These are phyloP conservation scores for Vanrija sp. DNA, from an alignment of 1,284 basidiomycete genomes.

Conservation along the genomic window DNA sequence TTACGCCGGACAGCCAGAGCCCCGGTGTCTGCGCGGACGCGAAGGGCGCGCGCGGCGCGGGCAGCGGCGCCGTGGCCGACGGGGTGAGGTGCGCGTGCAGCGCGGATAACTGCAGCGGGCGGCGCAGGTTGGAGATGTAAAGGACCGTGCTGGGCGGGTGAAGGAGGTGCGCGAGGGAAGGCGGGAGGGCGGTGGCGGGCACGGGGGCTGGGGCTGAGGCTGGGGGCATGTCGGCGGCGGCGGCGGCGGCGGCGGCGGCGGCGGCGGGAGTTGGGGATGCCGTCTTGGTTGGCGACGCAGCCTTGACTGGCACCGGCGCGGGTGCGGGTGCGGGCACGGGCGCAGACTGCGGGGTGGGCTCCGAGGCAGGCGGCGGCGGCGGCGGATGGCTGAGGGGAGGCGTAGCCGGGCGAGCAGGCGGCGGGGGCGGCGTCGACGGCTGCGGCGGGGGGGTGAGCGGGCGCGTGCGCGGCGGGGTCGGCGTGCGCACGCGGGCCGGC, in stretches of 20 bases:
- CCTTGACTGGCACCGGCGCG: background rate
- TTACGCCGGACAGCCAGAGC: constrained; percentile 44
- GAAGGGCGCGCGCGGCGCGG: constrained; percentile 27
- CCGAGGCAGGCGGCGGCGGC: background rate
- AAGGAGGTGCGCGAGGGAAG: constrained; percentile 31
- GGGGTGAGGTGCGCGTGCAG: constrained; percentile 3
- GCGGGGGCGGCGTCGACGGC: background rate
- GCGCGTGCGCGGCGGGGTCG: too few relatives aligned
- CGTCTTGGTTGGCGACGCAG: too few relatives aligned
- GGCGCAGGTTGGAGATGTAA: constrained; percentile 46
- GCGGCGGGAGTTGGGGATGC: too few relatives aligned
- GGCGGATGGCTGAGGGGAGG: background rate
- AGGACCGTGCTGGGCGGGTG: constrained; percentile 41
- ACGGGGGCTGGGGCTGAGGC: background rate
- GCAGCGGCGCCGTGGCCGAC: constrained; percentile 7
- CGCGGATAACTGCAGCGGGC: constrained; percentile 35
- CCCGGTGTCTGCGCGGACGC: constrained; percentile 26
- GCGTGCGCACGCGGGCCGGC: background rate
- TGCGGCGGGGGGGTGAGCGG: background rate
- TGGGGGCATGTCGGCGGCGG: background rate
- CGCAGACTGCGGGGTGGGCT: constrained; percentile 5
- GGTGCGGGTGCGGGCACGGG: constrained; percentile 1
- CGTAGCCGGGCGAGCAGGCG: background rate
- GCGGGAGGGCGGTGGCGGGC: constrained; percentile 15
- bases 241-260: background rate